Conservation (phyloP, 345 rosid genomes). For the Eucalyptus fibrosa region DNA sequence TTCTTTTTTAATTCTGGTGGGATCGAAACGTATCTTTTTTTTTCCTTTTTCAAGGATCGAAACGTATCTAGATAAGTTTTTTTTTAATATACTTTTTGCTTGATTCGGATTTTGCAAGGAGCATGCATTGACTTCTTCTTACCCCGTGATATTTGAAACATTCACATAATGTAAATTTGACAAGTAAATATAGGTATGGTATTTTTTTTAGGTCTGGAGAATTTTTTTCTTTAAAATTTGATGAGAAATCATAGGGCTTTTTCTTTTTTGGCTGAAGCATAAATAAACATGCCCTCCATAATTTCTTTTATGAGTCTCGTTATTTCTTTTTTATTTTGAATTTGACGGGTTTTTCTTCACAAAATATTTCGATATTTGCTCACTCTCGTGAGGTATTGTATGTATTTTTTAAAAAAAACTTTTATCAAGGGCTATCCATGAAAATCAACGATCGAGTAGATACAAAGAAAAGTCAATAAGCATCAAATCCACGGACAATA, state of each 20-base stretch:
- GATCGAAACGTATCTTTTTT: neutral
- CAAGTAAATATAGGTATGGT: neutral
- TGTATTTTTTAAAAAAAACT: neutral
- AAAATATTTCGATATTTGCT: neutral
- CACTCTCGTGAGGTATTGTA: too few species aligned
- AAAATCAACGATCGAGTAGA: neutral
- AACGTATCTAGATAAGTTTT: neutral
- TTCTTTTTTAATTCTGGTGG: neutral
- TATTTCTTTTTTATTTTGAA: neutral
- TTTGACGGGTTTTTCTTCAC: neutral
- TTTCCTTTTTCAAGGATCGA: neutral
- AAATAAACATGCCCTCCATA: neutral
- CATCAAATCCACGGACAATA: neutral
- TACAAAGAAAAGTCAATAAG: neutral
- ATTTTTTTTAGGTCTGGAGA: accelerated
- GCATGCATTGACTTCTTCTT: neutral
- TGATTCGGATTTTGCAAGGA: neutral
- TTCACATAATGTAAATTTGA: neutral
- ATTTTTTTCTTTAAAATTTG: neutral
- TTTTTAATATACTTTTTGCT: neutral
- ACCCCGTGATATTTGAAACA: neutral
- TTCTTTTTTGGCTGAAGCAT: neutral
- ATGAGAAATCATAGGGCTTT: neutral
- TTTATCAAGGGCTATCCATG: neutral
- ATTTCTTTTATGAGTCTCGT: neutral